A percentile compares a stretch with the other conserved stretches of the same genome.
These are phyloP conservation scores for Macaranga tanarius DNA, from an alignment of 441 rosid species.

Conservation along the genomic window DNA sequence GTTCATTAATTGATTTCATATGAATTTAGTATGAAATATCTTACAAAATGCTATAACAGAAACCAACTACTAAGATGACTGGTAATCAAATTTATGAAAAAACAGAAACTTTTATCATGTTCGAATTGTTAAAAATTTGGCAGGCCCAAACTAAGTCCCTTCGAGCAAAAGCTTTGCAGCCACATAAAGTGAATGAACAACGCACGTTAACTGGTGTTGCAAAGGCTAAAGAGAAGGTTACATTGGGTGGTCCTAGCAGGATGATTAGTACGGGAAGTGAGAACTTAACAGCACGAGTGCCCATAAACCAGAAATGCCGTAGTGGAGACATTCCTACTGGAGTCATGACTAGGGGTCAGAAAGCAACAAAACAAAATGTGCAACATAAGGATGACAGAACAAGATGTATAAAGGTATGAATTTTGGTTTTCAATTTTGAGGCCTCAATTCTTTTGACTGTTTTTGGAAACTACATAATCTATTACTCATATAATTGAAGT, in stretches of 20 bases:
- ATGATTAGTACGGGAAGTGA: conserved; percentile 37
- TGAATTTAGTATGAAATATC: not conserved
- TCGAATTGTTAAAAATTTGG: conserved; percentile 17
- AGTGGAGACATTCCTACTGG: conserved; percentile 26
- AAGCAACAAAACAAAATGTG: conserved; percentile 22
- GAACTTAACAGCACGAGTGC: conserved; percentile 29
- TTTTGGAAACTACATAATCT: conserved; percentile 5
- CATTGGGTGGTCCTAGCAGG: conserved; percentile 20
- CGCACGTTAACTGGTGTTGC: conserved; percentile 17
- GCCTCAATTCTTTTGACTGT: not conserved
- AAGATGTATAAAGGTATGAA: conserved; percentile 39
- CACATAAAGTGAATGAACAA: conserved; percentile 30
- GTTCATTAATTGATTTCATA: not conserved
- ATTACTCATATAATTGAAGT: not conserved
- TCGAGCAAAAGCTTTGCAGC: conserved; percentile 27
- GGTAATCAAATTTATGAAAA: not conserved
- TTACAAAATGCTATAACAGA: not conserved
- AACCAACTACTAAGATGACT: not conserved
- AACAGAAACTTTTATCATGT: not conserved
- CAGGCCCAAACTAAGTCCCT: conserved; percentile 35
- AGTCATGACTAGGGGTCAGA: conserved; percentile 26
- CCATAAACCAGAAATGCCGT: conserved; percentile 23
- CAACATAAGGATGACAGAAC: conserved; percentile 26
- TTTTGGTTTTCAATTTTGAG: not conserved
- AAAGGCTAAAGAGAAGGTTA: conserved; percentile 28